Evolutionary conservation across 768 basidiomycete genomes (phyloP).

Genomic region (Sarcodon aspratus): DNA sequence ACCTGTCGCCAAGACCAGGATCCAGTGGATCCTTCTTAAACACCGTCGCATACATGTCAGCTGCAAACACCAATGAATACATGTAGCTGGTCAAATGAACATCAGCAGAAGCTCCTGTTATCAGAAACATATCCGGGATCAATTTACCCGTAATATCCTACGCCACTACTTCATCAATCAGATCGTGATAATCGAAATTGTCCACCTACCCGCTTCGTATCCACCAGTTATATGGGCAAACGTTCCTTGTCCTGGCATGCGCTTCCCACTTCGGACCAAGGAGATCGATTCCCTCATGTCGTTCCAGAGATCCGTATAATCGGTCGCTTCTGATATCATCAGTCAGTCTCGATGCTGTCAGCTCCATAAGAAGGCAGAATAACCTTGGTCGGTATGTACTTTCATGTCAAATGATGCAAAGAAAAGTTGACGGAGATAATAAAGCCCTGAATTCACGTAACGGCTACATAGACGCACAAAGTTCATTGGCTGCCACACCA

Average conservation of each 20-base stretch:
- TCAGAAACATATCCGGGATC: background rate
- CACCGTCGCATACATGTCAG: slow-evolving; percentile 59
- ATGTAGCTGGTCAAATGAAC: slow-evolving; percentile 27
- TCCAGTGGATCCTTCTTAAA: slow-evolving; percentile 74
- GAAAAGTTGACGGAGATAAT: slow-evolving; percentile 76
- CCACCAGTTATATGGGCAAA: slow-evolving; percentile 75
- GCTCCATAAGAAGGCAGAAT: background rate
- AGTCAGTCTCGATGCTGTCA: background rate
- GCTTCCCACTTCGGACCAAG: slow-evolving; percentile 49
- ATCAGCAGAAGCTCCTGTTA: background rate
- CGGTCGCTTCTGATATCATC: slow-evolving; percentile 32
- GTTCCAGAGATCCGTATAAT: slow-evolving; percentile 78
- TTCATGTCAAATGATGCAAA: slow-evolving; percentile 73
- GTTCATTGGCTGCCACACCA: background rate
- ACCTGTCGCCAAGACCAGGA: slow-evolving; percentile 50
- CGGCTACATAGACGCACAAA: slow-evolving; percentile 15
- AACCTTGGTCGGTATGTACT: slow-evolving; percentile 62
- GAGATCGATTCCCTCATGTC: slow-evolving; percentile 58
- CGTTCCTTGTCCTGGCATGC: slow-evolving; percentile 56
- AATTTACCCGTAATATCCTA: slow-evolving; percentile 52
- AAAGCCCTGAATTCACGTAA: slow-evolving; percentile 75
- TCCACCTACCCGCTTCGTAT: slow-evolving; percentile 35
- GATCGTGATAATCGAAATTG: background rate
- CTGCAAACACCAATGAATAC: slow-evolving; percentile 56
- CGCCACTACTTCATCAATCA: background rate